Evolutionary conservation across 2,329 filamentous ascomycete species (phyloP).

Genomic region (Calonectria multiphialidica): DNA sequence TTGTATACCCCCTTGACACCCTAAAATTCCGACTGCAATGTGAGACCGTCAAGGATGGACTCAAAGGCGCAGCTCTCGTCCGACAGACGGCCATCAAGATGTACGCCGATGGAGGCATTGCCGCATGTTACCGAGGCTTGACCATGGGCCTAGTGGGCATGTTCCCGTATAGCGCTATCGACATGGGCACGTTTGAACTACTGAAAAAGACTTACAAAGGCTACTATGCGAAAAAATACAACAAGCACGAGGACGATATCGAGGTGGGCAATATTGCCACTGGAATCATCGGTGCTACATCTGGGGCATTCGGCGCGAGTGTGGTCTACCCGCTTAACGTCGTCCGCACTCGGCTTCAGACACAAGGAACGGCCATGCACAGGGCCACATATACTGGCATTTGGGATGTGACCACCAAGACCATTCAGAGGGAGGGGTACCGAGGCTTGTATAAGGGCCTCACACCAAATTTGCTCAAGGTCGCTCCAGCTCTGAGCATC

Average conservation of each 20-base stretch:
- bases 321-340: slow-evolving; percentile 96
- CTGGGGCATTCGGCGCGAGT: slow-evolving; percentile 91
- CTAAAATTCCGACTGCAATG: slow-evolving; percentile 90
- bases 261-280: slow-evolving; percentile 85
- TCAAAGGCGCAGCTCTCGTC: slow-evolving; percentile 86
- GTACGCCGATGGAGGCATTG: slow-evolving; percentile 80
- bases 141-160: slow-evolving; percentile 95
- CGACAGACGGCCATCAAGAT: slow-evolving; percentile 87
- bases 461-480: slow-evolving; percentile 95
- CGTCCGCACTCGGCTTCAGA: slow-evolving; percentile 90
- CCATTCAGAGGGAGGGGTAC: slow-evolving; percentile 84
- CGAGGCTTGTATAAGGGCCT: slow-evolving; percentile 94
- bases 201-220: slow-evolving; percentile 81
- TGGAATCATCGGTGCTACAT: slow-evolving; percentile 89
- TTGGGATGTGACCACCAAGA: slow-evolving; percentile 87
- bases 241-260: slow-evolving; percentile 86
- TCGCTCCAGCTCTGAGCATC: slow-evolving; percentile 95
- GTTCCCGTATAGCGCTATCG: slow-evolving; percentile 98
- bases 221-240: slow-evolving; percentile 76
- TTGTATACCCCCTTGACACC: slow-evolving; percentile 93
- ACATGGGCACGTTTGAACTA: slow-evolving; percentile 95
- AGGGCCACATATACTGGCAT: slow-evolving; percentile 92
- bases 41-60: slow-evolving; percentile 88
- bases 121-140: slow-evolving; percentile 89
- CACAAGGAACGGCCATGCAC: slow-evolving; percentile 93